Evolutionary conservation across 2,329 filamentous ascomycete genomes (phyloP).

Genomic region (Fusarium tjaetaba): DNA sequence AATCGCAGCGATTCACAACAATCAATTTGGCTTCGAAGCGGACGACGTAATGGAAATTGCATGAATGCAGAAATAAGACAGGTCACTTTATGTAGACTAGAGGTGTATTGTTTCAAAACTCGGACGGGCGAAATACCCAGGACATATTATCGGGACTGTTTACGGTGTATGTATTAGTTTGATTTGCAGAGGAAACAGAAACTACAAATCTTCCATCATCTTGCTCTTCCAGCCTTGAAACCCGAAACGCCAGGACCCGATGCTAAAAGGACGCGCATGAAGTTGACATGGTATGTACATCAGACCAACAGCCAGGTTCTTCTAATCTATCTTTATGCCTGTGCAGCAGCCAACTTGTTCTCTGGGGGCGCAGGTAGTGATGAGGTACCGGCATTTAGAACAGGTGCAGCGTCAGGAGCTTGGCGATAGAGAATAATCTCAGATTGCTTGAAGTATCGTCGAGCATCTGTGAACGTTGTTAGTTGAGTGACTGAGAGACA

Average conservation of each 20-base stretch:
- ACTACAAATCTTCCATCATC: constrained; percentile 39
- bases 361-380: constrained; percentile 56
- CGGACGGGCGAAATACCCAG: constrained; percentile 46
- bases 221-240: constrained; percentile 43
- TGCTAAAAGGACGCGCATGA: constrained; percentile 50
- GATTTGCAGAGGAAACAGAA: constrained; percentile 28
- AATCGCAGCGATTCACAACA: constrained; percentile 86
- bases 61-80: constrained; percentile 40
- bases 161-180: constrained; percentile 42
- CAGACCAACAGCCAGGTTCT: constrained; percentile 11
- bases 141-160: constrained; percentile 42
- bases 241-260: constrained; percentile 52
- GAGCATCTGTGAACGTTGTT: constrained; percentile 72
- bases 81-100: constrained; percentile 38
- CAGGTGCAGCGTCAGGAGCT: constrained; percentile 62
- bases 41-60: constrained; percentile 65
- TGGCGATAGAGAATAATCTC: constrained; percentile 98
- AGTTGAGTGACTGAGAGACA: constrained; percentile 13
- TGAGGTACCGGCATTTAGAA: constrained; percentile 51
- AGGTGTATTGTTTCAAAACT: constrained; percentile 38
- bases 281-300: constrained; percentile 41
- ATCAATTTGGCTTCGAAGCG: constrained; percentile 81
- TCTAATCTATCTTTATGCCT: constrained; percentile 35
- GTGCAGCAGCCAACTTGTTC: constrained; percentile 54
- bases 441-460: constrained; percentile 98